These are phyloP conservation scores for Trichoderma sp. DNA, from an alignment of 2,329 filamentous ascomycete genomes.

Conservation along the genomic window DNA sequence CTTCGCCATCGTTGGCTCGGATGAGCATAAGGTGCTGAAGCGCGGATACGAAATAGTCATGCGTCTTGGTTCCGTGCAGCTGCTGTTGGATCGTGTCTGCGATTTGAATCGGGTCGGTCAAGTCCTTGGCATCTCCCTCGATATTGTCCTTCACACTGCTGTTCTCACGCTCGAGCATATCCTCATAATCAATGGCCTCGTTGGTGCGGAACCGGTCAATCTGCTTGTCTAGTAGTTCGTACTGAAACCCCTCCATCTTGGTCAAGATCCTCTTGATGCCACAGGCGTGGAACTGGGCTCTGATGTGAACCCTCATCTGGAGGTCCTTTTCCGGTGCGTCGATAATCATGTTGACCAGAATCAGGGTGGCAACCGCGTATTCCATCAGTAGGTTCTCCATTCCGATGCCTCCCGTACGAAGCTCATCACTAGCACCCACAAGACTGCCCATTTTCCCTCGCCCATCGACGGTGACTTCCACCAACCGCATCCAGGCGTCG, in stretches of 20 bases:
- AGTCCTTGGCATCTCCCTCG: conserved; percentile 83
- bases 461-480: conserved; percentile 94
- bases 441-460: conserved; percentile 98
- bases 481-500: conserved; percentile 97
- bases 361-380: conserved; percentile 91
- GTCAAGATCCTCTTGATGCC: conserved; percentile 90
- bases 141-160: conserved; percentile 86
- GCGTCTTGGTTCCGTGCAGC: conserved; percentile 76
- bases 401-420: conserved; percentile 91
- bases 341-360: conserved; percentile 94
- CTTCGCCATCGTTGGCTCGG: conserved; percentile 85
- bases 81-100: conserved; percentile 88
- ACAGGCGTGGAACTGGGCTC: conserved; percentile 92
- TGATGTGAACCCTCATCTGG: conserved; percentile 87
- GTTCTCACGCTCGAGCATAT: conserved; percentile 87
- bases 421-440: conserved; percentile 93
- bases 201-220: conserved; percentile 90
- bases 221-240: conserved; percentile 97
- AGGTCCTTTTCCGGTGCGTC: conserved; percentile 87
- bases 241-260: conserved; percentile 98
- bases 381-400: conserved; percentile 99
- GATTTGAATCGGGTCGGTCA: conserved; percentile 90
- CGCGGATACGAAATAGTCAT: conserved; percentile 94
- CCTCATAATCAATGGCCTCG: conserved; percentile 97
- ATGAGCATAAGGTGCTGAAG: conserved; percentile 94